Conservation (phyloP, 371 early-diverging fungal species). For the Capillidium heterosporum region DNA sequence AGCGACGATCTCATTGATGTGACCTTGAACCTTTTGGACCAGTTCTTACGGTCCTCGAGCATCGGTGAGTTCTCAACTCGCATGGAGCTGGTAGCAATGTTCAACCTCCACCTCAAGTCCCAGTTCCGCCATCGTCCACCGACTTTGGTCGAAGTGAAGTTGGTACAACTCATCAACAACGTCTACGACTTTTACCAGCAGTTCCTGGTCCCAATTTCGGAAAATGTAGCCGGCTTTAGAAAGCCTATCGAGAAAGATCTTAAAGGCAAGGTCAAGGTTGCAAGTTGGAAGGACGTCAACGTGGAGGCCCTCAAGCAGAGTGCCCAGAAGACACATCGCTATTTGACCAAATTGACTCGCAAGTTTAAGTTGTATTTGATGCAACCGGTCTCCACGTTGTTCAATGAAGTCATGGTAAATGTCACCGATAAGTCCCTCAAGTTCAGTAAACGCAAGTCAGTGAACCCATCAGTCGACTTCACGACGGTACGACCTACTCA, state of each 20-base stretch:
- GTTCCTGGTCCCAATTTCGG: constrained; percentile 34
- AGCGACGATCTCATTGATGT: constrained; percentile 11
- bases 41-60: constrained; percentile 60
- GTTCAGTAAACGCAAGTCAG: background rate
- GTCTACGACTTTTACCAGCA: constrained; percentile 60
- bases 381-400: constrained; percentile 23
- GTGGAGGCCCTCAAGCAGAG: constrained; percentile 80
- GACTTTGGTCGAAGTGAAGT: constrained; percentile 4
- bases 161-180: constrained; percentile 19
- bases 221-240: constrained; percentile 29
- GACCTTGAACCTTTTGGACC: constrained; percentile 10
- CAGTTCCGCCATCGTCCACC: constrained; percentile 11
- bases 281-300: constrained; percentile 93
- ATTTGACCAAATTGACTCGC: constrained; percentile 72
- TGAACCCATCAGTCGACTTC: background rate
- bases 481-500: background rate
- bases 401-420: constrained; percentile 14
- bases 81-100: constrained; percentile 50
- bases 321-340: constrained; percentile 76
- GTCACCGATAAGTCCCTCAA: constrained; percentile 10
- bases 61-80: constrained; percentile 70
- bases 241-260: constrained; percentile 76
- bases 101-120: constrained; percentile 39
- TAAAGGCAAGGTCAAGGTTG: constrained; percentile 82
- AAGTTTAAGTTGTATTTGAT: constrained; percentile 61